phyloP scores from a whole-genome alignment of 2,329 filamentous ascomycete genomes.

The Emericellopsis atlantica region DNA sequence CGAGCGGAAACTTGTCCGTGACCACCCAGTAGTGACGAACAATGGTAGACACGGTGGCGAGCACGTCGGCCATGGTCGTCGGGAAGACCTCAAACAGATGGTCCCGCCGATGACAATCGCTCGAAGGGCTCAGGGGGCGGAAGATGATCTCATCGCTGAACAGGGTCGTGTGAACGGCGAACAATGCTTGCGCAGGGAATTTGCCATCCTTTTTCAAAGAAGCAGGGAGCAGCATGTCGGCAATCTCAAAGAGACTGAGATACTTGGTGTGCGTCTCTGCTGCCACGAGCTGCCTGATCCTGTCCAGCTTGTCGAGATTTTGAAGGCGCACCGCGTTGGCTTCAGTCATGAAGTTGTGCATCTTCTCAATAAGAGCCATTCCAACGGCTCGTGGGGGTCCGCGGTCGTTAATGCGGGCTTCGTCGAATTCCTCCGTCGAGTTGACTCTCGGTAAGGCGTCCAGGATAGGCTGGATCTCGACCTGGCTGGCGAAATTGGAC shows the following conservation, averaged over 20 bases:
- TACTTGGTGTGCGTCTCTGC: slow-evolving; percentile 23
- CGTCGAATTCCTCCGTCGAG: slow-evolving; percentile 16
- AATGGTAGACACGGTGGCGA: slow-evolving; percentile 17
- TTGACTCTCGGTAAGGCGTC: slow-evolving; percentile 14
- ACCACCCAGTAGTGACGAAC: slow-evolving; percentile 14
- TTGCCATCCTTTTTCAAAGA: slow-evolving; percentile 19
- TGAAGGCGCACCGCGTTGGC: slow-evolving; percentile 32
- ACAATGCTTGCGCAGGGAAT: slow-evolving; percentile 38
- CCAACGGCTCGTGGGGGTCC: slow-evolving; percentile 32
- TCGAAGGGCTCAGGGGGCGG: slow-evolving; percentile 33
- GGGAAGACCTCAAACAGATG: slow-evolving; percentile 47
- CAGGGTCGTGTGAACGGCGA: slow-evolving; percentile 59
- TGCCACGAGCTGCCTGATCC: slow-evolving; percentile 27
- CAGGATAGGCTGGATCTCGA: slow-evolving; percentile 26
- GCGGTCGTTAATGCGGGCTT: slow-evolving; percentile 17
- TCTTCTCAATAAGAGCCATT: slow-evolving; percentile 28
- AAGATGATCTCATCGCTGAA: slow-evolving; percentile 48
- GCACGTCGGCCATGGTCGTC: slow-evolving; percentile 12
- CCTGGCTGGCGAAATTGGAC: slow-evolving; percentile 26
- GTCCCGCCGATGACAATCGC: slow-evolving; percentile 32
- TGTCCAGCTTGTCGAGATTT: slow-evolving; percentile 34
- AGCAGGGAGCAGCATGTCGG: slow-evolving; percentile 27
- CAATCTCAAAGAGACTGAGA: slow-evolving; percentile 37
- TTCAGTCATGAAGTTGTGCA: slow-evolving; percentile 29
- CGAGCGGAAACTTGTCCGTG: neutral